Evolutionary conservation across 805 yeast species (phyloP), one percentile per base, ranked within the genome.

Genomic region (Candida xiaguanensis): DNA sequence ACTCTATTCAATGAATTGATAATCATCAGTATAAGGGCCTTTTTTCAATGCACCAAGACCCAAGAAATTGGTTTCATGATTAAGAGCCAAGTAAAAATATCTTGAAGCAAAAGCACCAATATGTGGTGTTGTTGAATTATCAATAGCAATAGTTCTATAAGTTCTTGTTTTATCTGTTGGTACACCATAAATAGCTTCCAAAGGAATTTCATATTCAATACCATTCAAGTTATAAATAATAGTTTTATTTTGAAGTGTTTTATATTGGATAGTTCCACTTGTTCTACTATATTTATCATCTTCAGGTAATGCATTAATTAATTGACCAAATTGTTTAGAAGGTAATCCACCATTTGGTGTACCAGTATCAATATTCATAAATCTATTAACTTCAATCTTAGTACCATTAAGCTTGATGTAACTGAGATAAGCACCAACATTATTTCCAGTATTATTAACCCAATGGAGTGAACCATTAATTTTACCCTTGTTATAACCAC

Each of bases 131-230:
- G 14, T n/a, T 4, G 25, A 23, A 15, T 22, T 9, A 12, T 8
- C 15, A 22, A 32, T 15, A n/a, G 18, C 17, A 7, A 32, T 5
- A 14, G 24, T 20, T 20, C 8, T 6, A 9, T 20, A 20, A 9
- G 6, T 20, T 7, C 9, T 9, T 7, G 8, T 6, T 7, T 20
- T 7, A 20, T 20, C 24, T 9, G 9, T 7, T 7, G 9, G 9
- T 20, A 20, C 24, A n/a, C n/a, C n/a, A n/a, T n/a, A n/a, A 31
- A 31, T 17, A 4, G 35, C 35, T 22, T 32, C 19, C 27, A 32
- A 32, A 13, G 35, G 35, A 15, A 32, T 11, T 12, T 6, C 26
- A 32, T 32, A 32, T 11, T 20, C 27, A 15, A 20, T 16, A 9
- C 27, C 27, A 15, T 32, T 32, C 22, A 32, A 32, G 12, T 14